A percentile compares a stretch with the other conserved stretches of the same genome.
Evolutionary conservation across 1,139 yeast species (phyloP).

Genomic region (Sugiyamaella neomexicana): DNA sequence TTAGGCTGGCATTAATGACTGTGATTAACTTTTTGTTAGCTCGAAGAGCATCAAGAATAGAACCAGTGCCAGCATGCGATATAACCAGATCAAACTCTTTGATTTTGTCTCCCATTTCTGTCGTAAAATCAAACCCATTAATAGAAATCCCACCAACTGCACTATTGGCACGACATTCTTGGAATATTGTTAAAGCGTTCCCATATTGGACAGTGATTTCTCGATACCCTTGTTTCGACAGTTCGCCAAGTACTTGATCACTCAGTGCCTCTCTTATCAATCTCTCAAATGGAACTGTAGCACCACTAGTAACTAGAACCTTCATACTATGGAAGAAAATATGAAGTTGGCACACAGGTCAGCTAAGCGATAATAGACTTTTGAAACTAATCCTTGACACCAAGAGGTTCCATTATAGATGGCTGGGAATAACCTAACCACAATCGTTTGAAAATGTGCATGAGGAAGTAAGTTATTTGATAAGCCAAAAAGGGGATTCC

Average conservation of each 20-base stretch:
- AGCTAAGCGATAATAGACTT: background rate
- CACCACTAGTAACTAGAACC: constrained; percentile 73
- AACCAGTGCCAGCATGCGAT: constrained; percentile 92
- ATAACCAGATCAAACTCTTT: constrained; percentile 56
- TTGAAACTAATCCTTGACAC: background rate
- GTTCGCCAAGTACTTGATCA: constrained; percentile 41
- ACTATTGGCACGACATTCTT: background rate
- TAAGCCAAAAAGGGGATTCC: no score
- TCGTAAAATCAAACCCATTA: constrained; percentile 38
- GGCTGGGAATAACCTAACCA: background rate
- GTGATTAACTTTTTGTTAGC: constrained; percentile 59
- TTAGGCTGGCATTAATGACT: constrained; percentile 64
- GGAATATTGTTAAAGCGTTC: constrained; percentile 38
- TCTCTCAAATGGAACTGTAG: constrained; percentile 71
- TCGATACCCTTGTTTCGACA: constrained; percentile 43
- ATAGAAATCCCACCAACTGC: constrained; percentile 40
- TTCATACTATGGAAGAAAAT: constrained; percentile 26
- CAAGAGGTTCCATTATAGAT: background rate
- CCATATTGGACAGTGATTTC: constrained; percentile 71
- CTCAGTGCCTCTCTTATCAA: constrained; percentile 50
- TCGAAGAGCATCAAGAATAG: constrained; percentile 75
- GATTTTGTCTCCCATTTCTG: constrained; percentile 50
- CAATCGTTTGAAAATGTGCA: background rate
- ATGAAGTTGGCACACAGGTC: background rate
- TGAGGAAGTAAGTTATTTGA: no score